Evolutionary conservation across 257 asterid species (phyloP).

Genomic region (Buddleja alternifolia): DNA sequence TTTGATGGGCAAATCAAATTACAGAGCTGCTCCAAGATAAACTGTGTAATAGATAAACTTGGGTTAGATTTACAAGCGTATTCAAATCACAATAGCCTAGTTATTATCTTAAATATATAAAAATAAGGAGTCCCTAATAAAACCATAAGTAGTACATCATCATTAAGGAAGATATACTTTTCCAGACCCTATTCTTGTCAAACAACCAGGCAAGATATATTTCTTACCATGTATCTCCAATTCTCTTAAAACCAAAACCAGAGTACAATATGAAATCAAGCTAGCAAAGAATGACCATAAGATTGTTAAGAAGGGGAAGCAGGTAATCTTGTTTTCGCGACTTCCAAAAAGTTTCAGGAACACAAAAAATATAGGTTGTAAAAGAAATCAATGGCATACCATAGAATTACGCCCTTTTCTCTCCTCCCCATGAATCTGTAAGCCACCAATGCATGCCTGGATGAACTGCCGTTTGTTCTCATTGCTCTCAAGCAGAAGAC

Average conservation of each 20-base stretch:
- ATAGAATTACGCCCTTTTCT: conserved; percentile 83
- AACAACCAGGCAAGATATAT: not conserved
- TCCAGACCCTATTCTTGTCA: conserved; percentile 8
- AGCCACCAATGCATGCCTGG: conserved; percentile 96
- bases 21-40: conserved; percentile 99
- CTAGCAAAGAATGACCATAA: conserved; percentile 13
- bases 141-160: conserved; percentile 3
- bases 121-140: conserved; percentile 6
- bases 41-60: conserved; percentile 46
- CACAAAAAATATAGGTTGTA: not conserved
- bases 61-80: conserved; percentile 12
- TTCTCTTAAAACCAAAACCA: conserved; percentile 7
- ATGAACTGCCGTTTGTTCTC: conserved; percentile 92
- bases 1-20: conserved; percentile 94
- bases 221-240: conserved; percentile 17
- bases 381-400: conserved; percentile 54
- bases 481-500: conserved; percentile 91
- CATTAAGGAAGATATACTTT: conserved; percentile 8
- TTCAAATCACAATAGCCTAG: conserved; percentile 12
- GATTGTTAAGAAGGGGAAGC: not conserved
- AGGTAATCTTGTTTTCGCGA: not conserved
- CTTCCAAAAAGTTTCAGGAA: not conserved
- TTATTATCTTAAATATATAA: not conserved
- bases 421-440: conserved; percentile 86
- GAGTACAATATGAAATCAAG: conserved; percentile 16